Percentiles rank a stretch among this genome's conserved stretches.
phyloP scores from a whole-genome alignment of 257 asterid genomes.

The Voacanga thouarsii region DNA sequence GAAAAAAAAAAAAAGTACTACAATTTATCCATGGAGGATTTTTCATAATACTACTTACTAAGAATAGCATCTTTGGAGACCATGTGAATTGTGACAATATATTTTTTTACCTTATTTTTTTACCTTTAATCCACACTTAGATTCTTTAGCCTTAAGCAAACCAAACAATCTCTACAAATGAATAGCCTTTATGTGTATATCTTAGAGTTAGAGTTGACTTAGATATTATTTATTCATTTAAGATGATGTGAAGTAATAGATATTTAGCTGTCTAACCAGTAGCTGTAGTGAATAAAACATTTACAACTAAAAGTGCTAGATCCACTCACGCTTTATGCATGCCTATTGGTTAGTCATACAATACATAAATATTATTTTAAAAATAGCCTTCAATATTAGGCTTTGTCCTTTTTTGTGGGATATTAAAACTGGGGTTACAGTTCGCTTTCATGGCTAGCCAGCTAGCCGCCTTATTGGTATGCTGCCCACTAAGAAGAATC shows the following conservation, averaged over 20 bases:
- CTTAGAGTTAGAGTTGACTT: neutral
- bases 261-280: neutral
- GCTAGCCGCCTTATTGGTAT: neutral
- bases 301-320: neutral
- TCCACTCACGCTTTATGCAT: neutral
- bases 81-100: neutral
- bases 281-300: neutral
- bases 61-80: neutral
- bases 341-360: neutral
- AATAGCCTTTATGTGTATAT: neutral
- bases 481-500: neutral
- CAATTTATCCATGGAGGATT: too few relatives aligned
- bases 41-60: too few relatives aligned
- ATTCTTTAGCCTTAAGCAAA: neutral
- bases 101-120: too few relatives aligned
- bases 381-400: neutral
- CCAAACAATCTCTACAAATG: neutral
- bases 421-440: neutral
- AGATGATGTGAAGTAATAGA: neutral
- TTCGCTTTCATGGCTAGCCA: neutral
- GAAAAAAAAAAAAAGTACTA: too few relatives aligned
- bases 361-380: neutral
- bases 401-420: neutral
- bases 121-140: neutral
- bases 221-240: neutral